These are phyloP conservation scores for Flaveria brownii DNA, from an alignment of 129 eudicot genomes.

Conservation along the genomic window DNA sequence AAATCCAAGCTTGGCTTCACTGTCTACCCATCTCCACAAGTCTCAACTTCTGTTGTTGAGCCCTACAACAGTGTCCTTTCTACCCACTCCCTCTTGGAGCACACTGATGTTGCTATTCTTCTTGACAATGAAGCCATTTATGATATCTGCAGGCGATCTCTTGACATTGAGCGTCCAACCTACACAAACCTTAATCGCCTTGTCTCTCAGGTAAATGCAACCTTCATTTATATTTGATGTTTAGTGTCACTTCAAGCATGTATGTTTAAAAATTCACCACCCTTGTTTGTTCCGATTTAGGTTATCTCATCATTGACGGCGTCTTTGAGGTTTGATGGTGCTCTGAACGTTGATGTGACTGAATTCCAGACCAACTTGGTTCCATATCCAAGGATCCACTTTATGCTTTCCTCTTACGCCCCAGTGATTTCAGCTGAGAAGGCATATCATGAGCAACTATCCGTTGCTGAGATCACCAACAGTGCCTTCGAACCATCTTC, in stretches of 20 bases:
- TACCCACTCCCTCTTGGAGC: constrained; percentile 67
- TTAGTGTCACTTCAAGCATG: background rate
- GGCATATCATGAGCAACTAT: constrained; percentile 66
- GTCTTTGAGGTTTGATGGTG: constrained; percentile 70
- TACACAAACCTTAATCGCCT: constrained; percentile 72
- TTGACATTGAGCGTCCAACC: constrained; percentile 71
- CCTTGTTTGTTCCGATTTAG: constrained; percentile 17
- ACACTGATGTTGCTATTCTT: constrained; percentile 69
- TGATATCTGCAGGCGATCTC: constrained; percentile 75
- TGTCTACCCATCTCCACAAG: constrained; percentile 67
- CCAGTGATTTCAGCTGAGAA: constrained; percentile 72
- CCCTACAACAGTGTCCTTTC: constrained; percentile 63
- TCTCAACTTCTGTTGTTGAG: constrained; percentile 72
- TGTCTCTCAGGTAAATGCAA: constrained; percentile 52
- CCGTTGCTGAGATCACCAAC: constrained; percentile 75
- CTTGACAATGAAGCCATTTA: constrained; percentile 78
- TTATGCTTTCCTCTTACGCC: constrained; percentile 76
- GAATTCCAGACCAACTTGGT: constrained; percentile 77
- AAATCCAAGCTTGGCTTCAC: constrained; percentile 46
- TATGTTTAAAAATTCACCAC: background rate
- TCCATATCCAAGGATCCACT: constrained; percentile 72
- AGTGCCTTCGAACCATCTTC: constrained; percentile 74
- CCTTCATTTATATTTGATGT: background rate
- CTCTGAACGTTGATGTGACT: constrained; percentile 64
- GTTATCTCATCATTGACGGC: constrained; percentile 75